Base-by-base conservation (phyloP, 805 yeast species). In the Metschnikowia matae region DNA sequence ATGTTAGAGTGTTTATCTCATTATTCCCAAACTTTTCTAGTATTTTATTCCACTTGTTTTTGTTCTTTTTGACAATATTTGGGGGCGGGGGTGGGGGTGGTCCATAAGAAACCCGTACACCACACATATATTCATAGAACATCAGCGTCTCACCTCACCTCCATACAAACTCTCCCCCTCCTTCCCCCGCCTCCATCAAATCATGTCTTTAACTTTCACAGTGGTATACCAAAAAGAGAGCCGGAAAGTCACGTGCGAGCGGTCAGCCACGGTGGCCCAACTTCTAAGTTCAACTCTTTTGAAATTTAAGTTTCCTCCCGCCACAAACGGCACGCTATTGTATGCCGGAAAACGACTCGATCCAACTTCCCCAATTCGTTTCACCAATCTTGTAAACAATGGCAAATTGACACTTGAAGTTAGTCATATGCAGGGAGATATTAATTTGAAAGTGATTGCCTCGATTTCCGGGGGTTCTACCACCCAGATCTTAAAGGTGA, bases 361-460 rank as follows among this genome's bases (percentile, higher is more conserved):
- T 48, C 50, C 57, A 3, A 51, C 68, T 15, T 58, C 68, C 23
- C 70, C 75, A 1, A 44, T 73, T 7, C 54, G 74, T 42, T 62
- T 68, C 39, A 62, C 72, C 14, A 63, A 57, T 29, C 55, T 73
- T 21, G 52, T 62, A 20, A 71, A 66, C 51, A 73, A 72, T 48
- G 59, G 72, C 35, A 71, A 66, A 50, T 51, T 73, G 26, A 52
- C 48, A 15, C 55, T 73, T 13, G 45, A 34, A 4, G 32, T 46
- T 3, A 20, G 48, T 14, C 17, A 15, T 5, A 45, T 41, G 1
- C 31, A 38, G 2, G 34, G 11, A 2, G 48, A 23, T 1, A 45
- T 43, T 11, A 42, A 48, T 13, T 35, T 56, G 34, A 56, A 54
- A 26, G 40, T 56, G 14, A 33, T 42, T 4, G 59, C 53, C 1